These are phyloP conservation scores for Phyllosticta citribraziliensis DNA, from an alignment of 2,329 filamentous ascomycete species.

Conservation along the genomic window DNA sequence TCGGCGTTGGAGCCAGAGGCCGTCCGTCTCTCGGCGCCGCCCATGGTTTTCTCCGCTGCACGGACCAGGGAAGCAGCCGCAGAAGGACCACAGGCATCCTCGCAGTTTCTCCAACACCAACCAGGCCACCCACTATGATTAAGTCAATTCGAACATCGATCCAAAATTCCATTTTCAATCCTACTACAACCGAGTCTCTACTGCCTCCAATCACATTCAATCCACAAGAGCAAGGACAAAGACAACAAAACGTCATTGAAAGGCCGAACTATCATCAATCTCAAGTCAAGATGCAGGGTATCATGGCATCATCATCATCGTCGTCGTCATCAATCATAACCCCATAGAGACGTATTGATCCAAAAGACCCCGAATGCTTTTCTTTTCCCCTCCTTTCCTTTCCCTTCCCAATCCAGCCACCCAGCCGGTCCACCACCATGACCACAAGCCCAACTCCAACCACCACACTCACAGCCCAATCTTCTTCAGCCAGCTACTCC, in stretches of 20 bases:
- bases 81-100: background rate
- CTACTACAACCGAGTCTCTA: background rate
- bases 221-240: background rate
- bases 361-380: background rate
- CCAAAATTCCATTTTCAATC: too few species aligned
- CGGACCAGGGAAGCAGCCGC: background rate
- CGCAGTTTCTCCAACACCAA: background rate
- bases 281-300: constrained; percentile 2
- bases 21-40: background rate
- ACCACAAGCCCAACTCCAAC: background rate
- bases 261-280: constrained; percentile 3
- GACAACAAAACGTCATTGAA: background rate
- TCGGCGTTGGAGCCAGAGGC: background rate
- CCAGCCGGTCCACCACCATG: background rate
- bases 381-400: background rate
- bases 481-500: constrained; percentile 11
- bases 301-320: constrained; percentile 6
- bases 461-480: background rate
- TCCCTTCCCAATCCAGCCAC: background rate
- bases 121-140: background rate
- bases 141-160: too few species aligned
- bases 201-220: background rate
- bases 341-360: background rate
- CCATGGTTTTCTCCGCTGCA: constrained; percentile 6
- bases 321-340: constrained; percentile 3